phyloP scores from a whole-genome alignment of 2,329 filamentous ascomycete genomes.

The Talaromyces funiculosus region DNA sequence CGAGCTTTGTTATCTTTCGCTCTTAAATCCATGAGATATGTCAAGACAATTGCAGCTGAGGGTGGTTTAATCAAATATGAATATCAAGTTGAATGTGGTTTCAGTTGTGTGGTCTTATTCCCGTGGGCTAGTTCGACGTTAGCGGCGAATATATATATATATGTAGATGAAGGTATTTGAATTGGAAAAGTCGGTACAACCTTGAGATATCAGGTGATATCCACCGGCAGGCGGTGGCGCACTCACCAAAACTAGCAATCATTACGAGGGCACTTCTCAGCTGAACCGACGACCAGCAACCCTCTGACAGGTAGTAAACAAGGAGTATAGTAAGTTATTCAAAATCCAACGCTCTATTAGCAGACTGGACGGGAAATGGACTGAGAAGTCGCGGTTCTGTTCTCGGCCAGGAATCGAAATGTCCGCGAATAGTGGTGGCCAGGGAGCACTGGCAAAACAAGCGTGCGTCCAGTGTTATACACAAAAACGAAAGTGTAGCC shows the following conservation, averaged over 20 bases:
- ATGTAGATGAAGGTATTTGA: too few species aligned
- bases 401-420: not conserved
- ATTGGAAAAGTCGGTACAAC: too few species aligned
- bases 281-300: not conserved
- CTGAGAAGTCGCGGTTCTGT: not conserved
- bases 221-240: too few species aligned
- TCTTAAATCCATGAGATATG: not conserved
- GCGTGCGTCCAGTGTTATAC: not conserved
- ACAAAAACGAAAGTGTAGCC: not conserved
- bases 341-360: not conserved
- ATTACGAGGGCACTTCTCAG: not conserved
- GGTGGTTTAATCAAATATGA: conserved; percentile 17
- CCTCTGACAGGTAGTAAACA: not conserved
- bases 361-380: not conserved
- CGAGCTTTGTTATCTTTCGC: not conserved
- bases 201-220: too few species aligned
- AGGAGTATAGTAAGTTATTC: not conserved
- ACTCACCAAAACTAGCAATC: not conserved
- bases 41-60: not conserved
- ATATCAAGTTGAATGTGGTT: conserved; percentile 20
- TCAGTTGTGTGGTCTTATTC: conserved; percentile 11
- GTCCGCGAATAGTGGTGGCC: not conserved
- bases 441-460: not conserved
- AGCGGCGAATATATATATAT: not conserved
- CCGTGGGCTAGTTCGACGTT: not conserved